Evolutionary conservation across 106 monocot species (phyloP), one percentile per base, ranked within the genome.

Genomic region (Allium sativum): DNA sequence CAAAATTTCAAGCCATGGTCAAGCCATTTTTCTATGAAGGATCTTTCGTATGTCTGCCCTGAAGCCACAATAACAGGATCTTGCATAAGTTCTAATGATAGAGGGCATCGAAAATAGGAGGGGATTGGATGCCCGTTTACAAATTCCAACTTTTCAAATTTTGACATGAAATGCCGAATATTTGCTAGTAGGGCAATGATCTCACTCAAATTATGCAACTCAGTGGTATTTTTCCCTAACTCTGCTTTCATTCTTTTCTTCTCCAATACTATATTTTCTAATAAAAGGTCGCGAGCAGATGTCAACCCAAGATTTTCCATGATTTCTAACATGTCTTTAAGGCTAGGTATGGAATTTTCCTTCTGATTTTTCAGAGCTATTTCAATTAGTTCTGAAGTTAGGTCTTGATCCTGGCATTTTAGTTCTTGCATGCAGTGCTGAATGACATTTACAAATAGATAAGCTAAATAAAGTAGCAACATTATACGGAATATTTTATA

Each of bases 1-100:
- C 93, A 93, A 72, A 80, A 72, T 63, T 58, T 79, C 18, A 88
- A 58, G 42, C 93, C 88, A 74, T 76, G 74, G 59, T 88, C 88
- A 47, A 93, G 82, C 93, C 93, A 93, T 52, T 76, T 82, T 65
- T 82, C 79, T 70, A 93, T 93, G 61, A 72, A 88, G 65, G 74
- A 67, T 61, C 88, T 76, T 65, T 93, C 93, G 48, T 68, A 93
- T 44, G 93, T 93, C 67, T 93, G 93, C 16, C 93, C 93, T 48
- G 93, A 84, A 18, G 82, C 79, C 69, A 93, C 47, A 59, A 88
- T 93, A 54, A 93, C 93, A 7, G 93, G 93, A 70, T 93, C 88
- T 53, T 74, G 15, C 93, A 93, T 93, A 44, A 88, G 73, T 53
- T 78, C 70, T 53, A 85, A 76, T 0, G 93, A 85, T 12, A 93